Evolutionary conservation across 2,329 filamentous ascomycete genomes (phyloP).

Genomic region (Fusarium concolor): DNA sequence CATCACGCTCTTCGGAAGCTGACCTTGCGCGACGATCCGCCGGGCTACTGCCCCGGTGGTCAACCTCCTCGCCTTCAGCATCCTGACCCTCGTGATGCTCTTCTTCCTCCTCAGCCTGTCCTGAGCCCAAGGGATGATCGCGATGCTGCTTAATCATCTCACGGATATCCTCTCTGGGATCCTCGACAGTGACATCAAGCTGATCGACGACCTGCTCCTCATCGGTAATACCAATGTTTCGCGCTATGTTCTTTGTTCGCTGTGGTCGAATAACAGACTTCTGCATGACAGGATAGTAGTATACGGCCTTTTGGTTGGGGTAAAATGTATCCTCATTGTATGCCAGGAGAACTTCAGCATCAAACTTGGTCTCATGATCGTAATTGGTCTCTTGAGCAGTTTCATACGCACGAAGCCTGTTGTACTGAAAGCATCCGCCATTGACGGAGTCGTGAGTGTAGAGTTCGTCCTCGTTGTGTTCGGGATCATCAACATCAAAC

Average conservation of each 20-base stretch:
- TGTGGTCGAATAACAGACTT: slow-evolving; percentile 71
- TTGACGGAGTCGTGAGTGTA: slow-evolving; percentile 64
- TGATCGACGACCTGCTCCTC: slow-evolving; percentile 66
- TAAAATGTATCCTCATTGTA: slow-evolving; percentile 65
- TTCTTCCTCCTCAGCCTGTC: slow-evolving; percentile 55
- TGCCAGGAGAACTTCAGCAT: slow-evolving; percentile 71
- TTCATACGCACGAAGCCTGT: slow-evolving; percentile 73
- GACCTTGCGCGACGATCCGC: slow-evolving; percentile 45
- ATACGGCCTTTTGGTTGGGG: slow-evolving; percentile 67
- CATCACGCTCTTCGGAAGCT: slow-evolving; percentile 54
- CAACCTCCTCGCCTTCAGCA: slow-evolving; percentile 41
- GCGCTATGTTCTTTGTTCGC: slow-evolving; percentile 71
- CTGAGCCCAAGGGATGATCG: slow-evolving; percentile 63
- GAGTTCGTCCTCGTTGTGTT: slow-evolving; percentile 64
- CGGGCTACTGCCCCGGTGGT: slow-evolving; percentile 37
- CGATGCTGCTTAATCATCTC: slow-evolving; percentile 65
- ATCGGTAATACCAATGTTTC: slow-evolving; percentile 61
- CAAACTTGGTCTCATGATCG: slow-evolving; percentile 69
- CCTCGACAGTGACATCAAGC: slow-evolving; percentile 65
- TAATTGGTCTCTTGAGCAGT: slow-evolving; percentile 68
- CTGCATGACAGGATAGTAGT: slow-evolving; percentile 77
- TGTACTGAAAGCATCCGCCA: slow-evolving; percentile 68
- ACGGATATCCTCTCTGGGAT: slow-evolving; percentile 65
- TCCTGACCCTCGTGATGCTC: slow-evolving; percentile 46
- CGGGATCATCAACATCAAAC: slow-evolving; percentile 68